phyloP scores from a whole-genome alignment of 2,329 filamentous ascomycete genomes.

The Talaromyces rugulosus region DNA sequence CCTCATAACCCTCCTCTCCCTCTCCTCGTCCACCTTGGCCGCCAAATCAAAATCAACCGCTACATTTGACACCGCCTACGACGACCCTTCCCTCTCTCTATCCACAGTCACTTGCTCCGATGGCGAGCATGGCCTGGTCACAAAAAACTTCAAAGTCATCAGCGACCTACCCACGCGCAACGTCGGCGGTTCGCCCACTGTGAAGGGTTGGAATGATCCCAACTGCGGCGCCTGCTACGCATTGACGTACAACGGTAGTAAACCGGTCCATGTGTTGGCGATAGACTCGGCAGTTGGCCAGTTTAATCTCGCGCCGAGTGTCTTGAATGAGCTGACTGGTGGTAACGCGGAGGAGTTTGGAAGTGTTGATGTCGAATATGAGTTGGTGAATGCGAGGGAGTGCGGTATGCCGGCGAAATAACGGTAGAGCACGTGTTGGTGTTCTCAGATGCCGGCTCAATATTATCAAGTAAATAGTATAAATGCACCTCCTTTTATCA shows the following conservation, averaged over 20 bases:
- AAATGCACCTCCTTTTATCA: not conserved
- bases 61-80: slow-evolving; percentile 11
- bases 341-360: slow-evolving; percentile 11
- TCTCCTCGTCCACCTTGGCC: not conserved
- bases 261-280: slow-evolving; percentile 10
- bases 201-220: slow-evolving; percentile 11
- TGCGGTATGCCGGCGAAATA: slow-evolving; percentile 8
- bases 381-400: slow-evolving; percentile 4
- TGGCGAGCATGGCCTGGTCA: slow-evolving; percentile 12
- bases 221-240: slow-evolving; percentile 13
- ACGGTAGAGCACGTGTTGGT: too few species aligned
- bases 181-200: slow-evolving; percentile 8
- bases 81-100: slow-evolving; percentile 7
- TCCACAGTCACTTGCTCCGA: slow-evolving; percentile 11
- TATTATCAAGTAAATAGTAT: not conserved
- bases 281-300: slow-evolving; percentile 7
- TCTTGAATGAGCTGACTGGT: slow-evolving; percentile 8
- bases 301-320: slow-evolving; percentile 10
- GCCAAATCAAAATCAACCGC: slow-evolving; percentile 2
- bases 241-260: slow-evolving; percentile 6
- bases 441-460: not conserved
- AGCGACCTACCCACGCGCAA: slow-evolving; percentile 6
- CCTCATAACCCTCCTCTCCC: not conserved
- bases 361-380: slow-evolving; percentile 8
- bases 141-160: slow-evolving; percentile 8